Percentiles rank a stretch among this genome's conserved stretches.
Conservation (phyloP, 2,329 filamentous ascomycete genomes). For the Colletotrichum destructivum region DNA sequence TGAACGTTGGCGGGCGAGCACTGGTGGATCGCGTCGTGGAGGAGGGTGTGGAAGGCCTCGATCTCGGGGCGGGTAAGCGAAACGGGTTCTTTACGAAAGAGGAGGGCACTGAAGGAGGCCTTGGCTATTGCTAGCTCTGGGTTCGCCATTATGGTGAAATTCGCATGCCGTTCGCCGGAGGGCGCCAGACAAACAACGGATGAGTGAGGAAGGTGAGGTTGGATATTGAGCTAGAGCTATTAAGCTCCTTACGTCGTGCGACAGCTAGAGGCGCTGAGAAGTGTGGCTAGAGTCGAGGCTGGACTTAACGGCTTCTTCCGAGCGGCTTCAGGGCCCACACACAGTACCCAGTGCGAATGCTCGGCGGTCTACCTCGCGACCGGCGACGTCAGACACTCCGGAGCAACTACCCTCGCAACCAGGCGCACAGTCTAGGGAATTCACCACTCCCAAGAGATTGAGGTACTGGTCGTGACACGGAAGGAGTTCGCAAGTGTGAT, state of each 20-base stretch:
- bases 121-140: conserved; percentile 84
- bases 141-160: conserved; percentile 67
- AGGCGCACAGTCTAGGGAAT: background rate
- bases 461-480: background rate
- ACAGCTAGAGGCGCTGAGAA: conserved; percentile 10
- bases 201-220: conserved; percentile 7
- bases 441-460: background rate
- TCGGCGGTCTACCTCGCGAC: background rate
- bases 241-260: background rate
- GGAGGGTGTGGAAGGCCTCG: conserved; percentile 75
- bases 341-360: conserved; percentile 4
- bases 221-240: conserved; percentile 17
- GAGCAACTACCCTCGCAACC: conserved; percentile 5
- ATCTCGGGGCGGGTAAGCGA: conserved; percentile 79
- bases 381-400: background rate
- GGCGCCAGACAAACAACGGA: background rate
- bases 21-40: conserved; percentile 76
- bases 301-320: conserved; percentile 9
- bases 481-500: background rate
- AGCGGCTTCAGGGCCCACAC: conserved; percentile 1
- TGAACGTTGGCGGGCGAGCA: conserved; percentile 88
- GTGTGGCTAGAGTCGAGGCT: conserved; percentile 20
- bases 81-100: conserved; percentile 81
- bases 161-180: conserved; percentile 24
- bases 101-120: conserved; percentile 81